Percentiles rank a stretch among this genome's conserved stretches.
Conservation (phyloP, 805 yeast genomes). For the Kodamaea nitidulidarum region DNA sequence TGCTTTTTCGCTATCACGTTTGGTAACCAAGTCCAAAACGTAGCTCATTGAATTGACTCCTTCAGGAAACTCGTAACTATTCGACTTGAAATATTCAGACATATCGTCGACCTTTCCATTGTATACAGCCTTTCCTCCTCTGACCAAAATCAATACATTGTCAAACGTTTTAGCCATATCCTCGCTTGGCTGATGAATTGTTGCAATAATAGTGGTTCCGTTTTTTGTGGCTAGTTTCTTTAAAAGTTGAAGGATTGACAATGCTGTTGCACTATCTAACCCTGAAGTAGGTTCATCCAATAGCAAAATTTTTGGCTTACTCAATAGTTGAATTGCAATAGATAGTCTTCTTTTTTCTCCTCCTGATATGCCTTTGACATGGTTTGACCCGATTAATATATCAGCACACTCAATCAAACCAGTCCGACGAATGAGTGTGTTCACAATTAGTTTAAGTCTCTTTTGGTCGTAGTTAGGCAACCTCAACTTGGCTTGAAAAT, state of each 20-base stretch:
- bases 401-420: slow-evolving; percentile 77
- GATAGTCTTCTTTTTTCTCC: slow-evolving; percentile 77
- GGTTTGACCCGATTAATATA: slow-evolving; percentile 46
- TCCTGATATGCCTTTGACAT: slow-evolving; percentile 39
- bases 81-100: slow-evolving; percentile 41
- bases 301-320: slow-evolving; percentile 65
- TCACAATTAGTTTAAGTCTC: slow-evolving; percentile 47
- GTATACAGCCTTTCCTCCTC: slow-evolving; percentile 68
- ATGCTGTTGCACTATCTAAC: slow-evolving; percentile 74
- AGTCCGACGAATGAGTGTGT: slow-evolving; percentile 56
- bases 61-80: slow-evolving; percentile 57
- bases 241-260: slow-evolving; percentile 59
- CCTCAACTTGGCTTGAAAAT: slow-evolving; percentile 67
- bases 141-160: slow-evolving; percentile 64
- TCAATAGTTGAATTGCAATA: slow-evolving; percentile 72
- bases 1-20: slow-evolving; percentile 22
- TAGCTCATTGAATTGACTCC: slow-evolving; percentile 71
- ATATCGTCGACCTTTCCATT: slow-evolving; percentile 53
- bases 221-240: slow-evolving; percentile 51
- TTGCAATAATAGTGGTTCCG: slow-evolving; percentile 62
- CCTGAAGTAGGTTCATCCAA: slow-evolving; percentile 92
- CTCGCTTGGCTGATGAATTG: slow-evolving; percentile 82
- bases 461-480: slow-evolving; percentile 40
- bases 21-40: slow-evolving; percentile 66
- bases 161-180: slow-evolving; percentile 65